These are phyloP conservation scores for Glycine latifolia DNA, from an alignment of 306 rosid species.

Conservation along the genomic window DNA sequence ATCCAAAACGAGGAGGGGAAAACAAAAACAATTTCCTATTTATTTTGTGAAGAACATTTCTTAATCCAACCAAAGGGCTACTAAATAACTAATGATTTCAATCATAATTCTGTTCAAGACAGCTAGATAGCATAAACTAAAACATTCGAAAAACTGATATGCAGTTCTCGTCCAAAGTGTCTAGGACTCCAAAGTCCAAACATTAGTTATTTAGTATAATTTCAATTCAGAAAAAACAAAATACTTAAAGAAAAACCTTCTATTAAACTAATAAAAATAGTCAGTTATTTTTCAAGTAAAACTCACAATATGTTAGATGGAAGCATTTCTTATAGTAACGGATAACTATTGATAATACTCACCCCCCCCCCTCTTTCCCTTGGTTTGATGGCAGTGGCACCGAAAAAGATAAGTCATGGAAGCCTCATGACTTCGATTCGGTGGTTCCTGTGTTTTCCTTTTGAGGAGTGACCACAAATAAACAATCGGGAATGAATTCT, in stretches of 20 bases:
- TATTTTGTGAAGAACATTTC: too few relatives aligned
- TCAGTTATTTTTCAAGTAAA: background rate
- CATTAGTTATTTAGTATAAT: background rate
- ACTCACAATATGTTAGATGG: background rate
- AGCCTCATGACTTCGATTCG: slow-evolving; percentile 5
- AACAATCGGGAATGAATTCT: background rate
- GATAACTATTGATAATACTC: slow-evolving; percentile 11
- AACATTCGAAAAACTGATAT: background rate
- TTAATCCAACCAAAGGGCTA: too few relatives aligned
- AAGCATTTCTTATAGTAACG: background rate
- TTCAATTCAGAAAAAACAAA: background rate
- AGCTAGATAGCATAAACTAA: background rate
- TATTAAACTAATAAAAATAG: background rate
- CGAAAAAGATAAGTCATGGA: slow-evolving; percentile 17
- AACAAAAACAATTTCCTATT: too few relatives aligned
- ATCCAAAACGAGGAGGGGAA: too few relatives aligned
- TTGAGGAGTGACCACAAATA: background rate
- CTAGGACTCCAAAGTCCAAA: too few relatives aligned
- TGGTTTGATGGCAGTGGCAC: slow-evolving; percentile 28
- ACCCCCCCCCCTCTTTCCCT: background rate
- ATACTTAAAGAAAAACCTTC: background rate
- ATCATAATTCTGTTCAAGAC: background rate
- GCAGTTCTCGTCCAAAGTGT: slow-evolving; percentile 3
- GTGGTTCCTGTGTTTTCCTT: background rate
- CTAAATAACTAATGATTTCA: background rate